Evolutionary conservation across 805 yeast species (phyloP).

Genomic region (Clavispora santaluciae): DNA sequence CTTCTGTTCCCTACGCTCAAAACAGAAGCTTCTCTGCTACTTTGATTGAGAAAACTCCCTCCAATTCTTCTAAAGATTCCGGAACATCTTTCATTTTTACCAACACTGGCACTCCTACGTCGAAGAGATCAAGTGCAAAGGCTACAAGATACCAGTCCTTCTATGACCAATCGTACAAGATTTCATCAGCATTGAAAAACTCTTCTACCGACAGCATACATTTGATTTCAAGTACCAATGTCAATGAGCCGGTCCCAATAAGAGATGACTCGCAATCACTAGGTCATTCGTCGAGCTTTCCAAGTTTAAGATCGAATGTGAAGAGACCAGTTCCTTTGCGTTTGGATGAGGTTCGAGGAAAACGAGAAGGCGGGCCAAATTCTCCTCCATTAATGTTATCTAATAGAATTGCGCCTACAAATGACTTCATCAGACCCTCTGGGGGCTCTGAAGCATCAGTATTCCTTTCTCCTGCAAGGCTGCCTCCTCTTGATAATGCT

Average conservation of each 20-base stretch:
- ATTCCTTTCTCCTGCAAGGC: neutral
- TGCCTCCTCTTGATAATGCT: neutral
- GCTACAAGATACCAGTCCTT: slow-evolving; percentile 45
- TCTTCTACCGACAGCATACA: slow-evolving; percentile 29
- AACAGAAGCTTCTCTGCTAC: slow-evolving; percentile 5
- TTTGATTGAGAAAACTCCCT: slow-evolving; percentile 28
- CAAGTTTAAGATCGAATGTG: slow-evolving; percentile 12
- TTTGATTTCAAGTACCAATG: slow-evolving; percentile 9
- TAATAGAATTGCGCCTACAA: neutral
- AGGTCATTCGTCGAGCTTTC: slow-evolving; percentile 21
- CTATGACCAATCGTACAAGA: slow-evolving; percentile 40
- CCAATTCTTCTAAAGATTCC: slow-evolving; percentile 32
- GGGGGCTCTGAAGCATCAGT: neutral
- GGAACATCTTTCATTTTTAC: slow-evolving; percentile 7
- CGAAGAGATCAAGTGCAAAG: slow-evolving; percentile 36
- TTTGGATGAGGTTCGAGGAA: neutral
- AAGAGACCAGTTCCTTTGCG: slow-evolving; percentile 1
- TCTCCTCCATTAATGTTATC: neutral
- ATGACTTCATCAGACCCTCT: neutral
- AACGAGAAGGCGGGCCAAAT: neutral
- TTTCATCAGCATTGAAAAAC: slow-evolving; percentile 40
- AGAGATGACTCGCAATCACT: slow-evolving; percentile 5
- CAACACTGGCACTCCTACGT: slow-evolving; percentile 14
- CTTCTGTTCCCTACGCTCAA: slow-evolving; percentile 6
- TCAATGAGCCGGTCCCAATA: slow-evolving; percentile 4